Base-by-base conservation (phyloP, 83 land plant species). In the Diphasiastrum complanatum region DNA sequence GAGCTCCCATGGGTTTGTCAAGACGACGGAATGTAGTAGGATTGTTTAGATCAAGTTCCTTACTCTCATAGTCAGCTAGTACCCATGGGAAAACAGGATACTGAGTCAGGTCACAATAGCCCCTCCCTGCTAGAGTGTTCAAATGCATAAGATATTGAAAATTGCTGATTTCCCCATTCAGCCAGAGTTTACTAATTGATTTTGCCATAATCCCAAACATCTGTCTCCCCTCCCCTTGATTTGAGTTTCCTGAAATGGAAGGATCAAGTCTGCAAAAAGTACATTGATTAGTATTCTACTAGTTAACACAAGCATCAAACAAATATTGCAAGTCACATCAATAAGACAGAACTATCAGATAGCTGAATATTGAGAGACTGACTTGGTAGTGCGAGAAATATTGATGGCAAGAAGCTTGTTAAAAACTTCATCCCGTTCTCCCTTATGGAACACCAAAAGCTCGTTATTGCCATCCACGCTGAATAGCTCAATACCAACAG, bases 381-480 rank as follows among this genome's bases (percentile, higher is more conserved):
- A 95, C 99, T 82, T 86, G 87, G 87, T 86, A 58, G 84, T 95
- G 53, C 97, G 76, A 19, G 99, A 97, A 60, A 95, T 89, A 81
- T 90, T 90, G 81, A 87, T 75, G 3, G 99, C 81, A 55, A 87
- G 74, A 58, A 95, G 79, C 68, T 95, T 95, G 51, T 77, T 90
- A 70, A 95, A 95, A 11, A 95, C 97, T 56, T 95, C 99, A 60
- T 95, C 99, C 47, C 99, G 82, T 71, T 95, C 99, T 60, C 74
- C 84, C 67, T 95, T 95, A 72, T 90, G 99, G 63, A 95, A 95
- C 36, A 95, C 90, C 46, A 95, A 75, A 38, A 95, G 87, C 54
- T 95, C 99, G 81, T 90, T 95, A 55, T 81, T 84, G 22, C 99
- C 99, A 86, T 95, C 99, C 90, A 95, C 85, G 90, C 99, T 90